phyloP scores from a whole-genome alignment of 2,329 filamentous ascomycete genomes.

The Orbilia blumenaviensis region DNA sequence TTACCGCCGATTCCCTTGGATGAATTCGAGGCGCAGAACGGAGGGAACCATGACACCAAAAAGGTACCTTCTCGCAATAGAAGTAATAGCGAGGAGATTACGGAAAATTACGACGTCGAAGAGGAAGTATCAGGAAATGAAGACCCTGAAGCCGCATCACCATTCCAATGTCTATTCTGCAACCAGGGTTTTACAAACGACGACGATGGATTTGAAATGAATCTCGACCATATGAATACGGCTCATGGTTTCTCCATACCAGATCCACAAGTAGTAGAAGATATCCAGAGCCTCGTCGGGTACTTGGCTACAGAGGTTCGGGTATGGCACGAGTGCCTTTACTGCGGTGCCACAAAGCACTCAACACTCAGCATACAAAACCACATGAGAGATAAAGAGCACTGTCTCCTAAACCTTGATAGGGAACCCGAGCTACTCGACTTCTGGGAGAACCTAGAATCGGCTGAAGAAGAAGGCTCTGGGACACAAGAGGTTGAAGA shows the following conservation, averaged over 20 bases:
- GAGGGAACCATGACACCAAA: constrained; percentile 2
- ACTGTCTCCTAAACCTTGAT: constrained; percentile 60
- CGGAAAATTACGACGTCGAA: constrained; percentile 19
- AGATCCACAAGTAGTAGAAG: constrained; percentile 55
- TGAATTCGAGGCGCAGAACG: constrained; percentile 27
- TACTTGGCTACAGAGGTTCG: constrained; percentile 59
- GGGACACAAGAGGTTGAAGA: not conserved
- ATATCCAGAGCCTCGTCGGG: constrained; percentile 58
- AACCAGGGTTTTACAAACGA: constrained; percentile 35
- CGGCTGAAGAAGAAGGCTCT: not conserved
- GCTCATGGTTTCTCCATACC: constrained; percentile 59
- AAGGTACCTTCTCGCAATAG: not conserved
- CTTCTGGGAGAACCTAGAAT: constrained; percentile 57
- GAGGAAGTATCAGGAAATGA: not conserved
- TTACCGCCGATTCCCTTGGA: constrained; percentile 52
- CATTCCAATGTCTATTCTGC: constrained; percentile 60
- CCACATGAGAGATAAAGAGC: constrained; percentile 61
- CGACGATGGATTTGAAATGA: constrained; percentile 47
- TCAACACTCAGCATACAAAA: constrained; percentile 58
- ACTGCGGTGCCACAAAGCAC: constrained; percentile 59
- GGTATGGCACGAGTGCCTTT: constrained; percentile 60
- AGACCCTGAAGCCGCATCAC: constrained; percentile 32
- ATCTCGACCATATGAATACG: constrained; percentile 59
- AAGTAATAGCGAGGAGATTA: constrained; percentile 26
- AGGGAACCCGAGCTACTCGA: constrained; percentile 59